A percentile compares a stretch with the other conserved stretches of the same genome.
Conservation (phyloP, 257 asterid genomes). For the Sherardia arvensis region DNA sequence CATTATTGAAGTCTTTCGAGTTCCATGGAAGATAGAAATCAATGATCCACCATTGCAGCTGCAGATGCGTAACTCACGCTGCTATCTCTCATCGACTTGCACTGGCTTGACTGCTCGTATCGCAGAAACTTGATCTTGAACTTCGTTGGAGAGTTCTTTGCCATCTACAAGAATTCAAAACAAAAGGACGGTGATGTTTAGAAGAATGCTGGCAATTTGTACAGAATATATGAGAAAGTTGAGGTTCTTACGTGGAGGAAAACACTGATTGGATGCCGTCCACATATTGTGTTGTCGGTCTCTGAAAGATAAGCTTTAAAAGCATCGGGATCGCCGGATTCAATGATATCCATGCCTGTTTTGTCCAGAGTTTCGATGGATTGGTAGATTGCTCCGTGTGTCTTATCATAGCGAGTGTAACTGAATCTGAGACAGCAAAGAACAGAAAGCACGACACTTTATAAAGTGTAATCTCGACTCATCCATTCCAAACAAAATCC, state of each 20-base stretch:
- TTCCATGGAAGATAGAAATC: slow-evolving; percentile 12
- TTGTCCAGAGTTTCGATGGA: slow-evolving; percentile 86
- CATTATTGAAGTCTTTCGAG: not conserved
- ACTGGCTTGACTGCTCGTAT: slow-evolving; percentile 89
- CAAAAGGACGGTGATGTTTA: not conserved
- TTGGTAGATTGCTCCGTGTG: slow-evolving; percentile 76
- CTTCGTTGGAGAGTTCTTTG: slow-evolving; percentile 58
- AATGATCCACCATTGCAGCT: slow-evolving; percentile 60
- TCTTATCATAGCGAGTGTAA: slow-evolving; percentile 69
- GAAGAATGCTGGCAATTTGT: not conserved
- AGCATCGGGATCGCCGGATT: slow-evolving; percentile 82
- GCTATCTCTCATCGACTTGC: slow-evolving; percentile 86
- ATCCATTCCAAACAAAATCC: not conserved
- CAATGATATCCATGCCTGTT: slow-evolving; percentile 86
- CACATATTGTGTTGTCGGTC: slow-evolving; percentile 94
- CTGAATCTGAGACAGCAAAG: slow-evolving; percentile 48
- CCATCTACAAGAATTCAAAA: slow-evolving; percentile 46
- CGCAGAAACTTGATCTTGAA: slow-evolving; percentile 67
- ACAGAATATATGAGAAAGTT: not conserved
- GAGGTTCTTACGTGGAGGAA: slow-evolving; percentile 76
- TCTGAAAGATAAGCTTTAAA: slow-evolving; percentile 73
- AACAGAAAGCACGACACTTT: not conserved
- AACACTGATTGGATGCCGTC: slow-evolving; percentile 92
- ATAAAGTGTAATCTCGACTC: not conserved
- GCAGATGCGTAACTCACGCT: slow-evolving; percentile 97